Evolutionary conservation across 192 early-diverging fungal species (phyloP), one percentile per base, ranked within the genome.

Genomic region (Coemansia reversa): DNA sequence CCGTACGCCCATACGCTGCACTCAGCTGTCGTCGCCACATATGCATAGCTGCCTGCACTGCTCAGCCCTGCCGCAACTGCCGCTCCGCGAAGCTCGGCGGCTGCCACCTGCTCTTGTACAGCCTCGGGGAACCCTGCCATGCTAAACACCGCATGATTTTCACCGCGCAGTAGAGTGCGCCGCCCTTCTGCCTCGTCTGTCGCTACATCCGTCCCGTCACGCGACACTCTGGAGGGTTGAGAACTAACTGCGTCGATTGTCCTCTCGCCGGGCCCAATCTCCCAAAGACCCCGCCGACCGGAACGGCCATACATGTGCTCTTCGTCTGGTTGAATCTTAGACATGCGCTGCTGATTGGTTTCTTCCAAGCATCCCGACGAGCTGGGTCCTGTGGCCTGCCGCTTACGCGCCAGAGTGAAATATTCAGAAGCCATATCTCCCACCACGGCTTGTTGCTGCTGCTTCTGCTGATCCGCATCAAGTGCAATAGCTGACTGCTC

Each of bases 1-100:
- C 27, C 66, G 51, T 64, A 67, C 9, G 76, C 25, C 76, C 76
- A 79, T 23, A 79, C 76, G 19, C 63, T 30, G 30, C 76, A 79
- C 28, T 33, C 53, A 0, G 63, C 45, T 0, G 60, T 45, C 0
- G 76, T 70, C 25, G 76, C 71, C 42, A 67, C 76, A 66, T 60
- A 70, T 9, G 76, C 76, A 67, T 70, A 74, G 47, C 47, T 35
- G 16, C 62, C 53, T 7, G 22, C 55, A 19, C 24, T 45, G 62
- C 48, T 60, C 42, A 79, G 25, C 9, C 72, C 69, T 12, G 51
- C 48, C 8, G 51, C 29, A 11, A 75, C 56, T 7, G 69, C 63
- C 4, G 54, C 64, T 11, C 51, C 51, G 7, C 27, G 25, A 11
- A 50, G 22, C 7, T 60, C 67, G 6, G 60, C 57, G 3, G 60